Evolutionary conservation across 2,329 filamentous ascomycete genomes (phyloP).

Genomic region (Aureobasidium sp.): DNA sequence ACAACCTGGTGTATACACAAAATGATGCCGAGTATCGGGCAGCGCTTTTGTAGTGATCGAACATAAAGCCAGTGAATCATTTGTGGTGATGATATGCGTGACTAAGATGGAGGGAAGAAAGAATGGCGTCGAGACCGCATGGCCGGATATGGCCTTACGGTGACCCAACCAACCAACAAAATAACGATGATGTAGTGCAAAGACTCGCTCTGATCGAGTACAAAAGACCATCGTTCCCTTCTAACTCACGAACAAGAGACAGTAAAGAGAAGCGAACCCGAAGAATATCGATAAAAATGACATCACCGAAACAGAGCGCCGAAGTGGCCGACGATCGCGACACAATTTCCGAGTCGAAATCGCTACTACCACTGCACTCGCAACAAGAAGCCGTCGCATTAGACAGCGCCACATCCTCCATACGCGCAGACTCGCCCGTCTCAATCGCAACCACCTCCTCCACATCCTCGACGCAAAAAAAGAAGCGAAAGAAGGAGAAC

Average conservation of each 20-base stretch:
- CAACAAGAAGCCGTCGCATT: constrained; percentile 5
- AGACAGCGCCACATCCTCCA: background rate
- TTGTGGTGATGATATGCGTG: background rate
- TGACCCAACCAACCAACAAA: constrained; percentile 1
- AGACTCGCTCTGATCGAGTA: background rate
- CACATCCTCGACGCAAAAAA: constrained; percentile 1
- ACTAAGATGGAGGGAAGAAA: background rate
- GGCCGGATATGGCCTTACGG: background rate
- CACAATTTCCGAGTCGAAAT: background rate
- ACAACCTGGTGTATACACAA: too few species aligned
- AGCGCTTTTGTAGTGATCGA: background rate
- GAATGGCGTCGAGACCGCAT: constrained; percentile 4
- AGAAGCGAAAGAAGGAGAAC: background rate
- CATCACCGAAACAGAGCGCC: background rate
- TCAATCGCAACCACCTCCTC: background rate
- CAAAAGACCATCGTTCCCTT: background rate
- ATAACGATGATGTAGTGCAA: constrained; percentile 4
- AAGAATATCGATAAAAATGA: constrained; percentile 4
- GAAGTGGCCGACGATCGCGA: background rate
- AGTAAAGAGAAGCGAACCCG: background rate
- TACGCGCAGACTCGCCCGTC: background rate
- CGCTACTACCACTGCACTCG: background rate
- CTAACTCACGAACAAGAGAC: background rate
- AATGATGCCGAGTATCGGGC: too few species aligned
- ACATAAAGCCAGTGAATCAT: too few species aligned